A percentile compares a stretch with the other conserved stretches of the same genome.
Evolutionary conservation across 768 basidiomycete species (phyloP).

Genomic region (Phanerodontia chrysosporium): DNA sequence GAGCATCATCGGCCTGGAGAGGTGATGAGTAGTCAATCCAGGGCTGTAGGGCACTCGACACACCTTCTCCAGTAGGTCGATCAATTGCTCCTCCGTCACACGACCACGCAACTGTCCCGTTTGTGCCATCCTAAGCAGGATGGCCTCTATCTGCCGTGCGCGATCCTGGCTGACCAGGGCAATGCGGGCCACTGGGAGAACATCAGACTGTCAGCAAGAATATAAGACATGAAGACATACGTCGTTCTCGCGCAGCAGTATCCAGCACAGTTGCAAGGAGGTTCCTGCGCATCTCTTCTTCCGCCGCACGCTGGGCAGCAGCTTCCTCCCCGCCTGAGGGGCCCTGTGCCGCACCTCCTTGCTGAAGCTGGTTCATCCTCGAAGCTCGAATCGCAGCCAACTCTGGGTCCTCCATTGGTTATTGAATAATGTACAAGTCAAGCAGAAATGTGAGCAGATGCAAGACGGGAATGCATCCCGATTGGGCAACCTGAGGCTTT

Average conservation of each 20-base stretch:
- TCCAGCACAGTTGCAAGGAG: constrained; percentile 77
- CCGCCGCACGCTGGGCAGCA: constrained; percentile 46
- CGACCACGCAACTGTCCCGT: constrained; percentile 73
- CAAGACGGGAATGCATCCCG: background rate
- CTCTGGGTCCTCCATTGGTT: constrained; percentile 32
- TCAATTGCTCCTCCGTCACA: constrained; percentile 77
- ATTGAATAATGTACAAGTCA: background rate
- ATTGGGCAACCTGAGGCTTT: background rate
- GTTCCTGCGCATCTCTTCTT: constrained; percentile 74
- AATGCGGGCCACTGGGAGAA: constrained; percentile 82
- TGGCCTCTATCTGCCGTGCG: constrained; percentile 73
- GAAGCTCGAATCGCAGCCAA: constrained; percentile 42
- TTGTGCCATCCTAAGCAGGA: constrained; percentile 80
- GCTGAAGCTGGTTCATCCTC: constrained; percentile 37
- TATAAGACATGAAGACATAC: constrained; percentile 35
- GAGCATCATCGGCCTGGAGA: constrained; percentile 41
- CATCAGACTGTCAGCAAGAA: background rate
- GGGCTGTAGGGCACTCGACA: background rate
- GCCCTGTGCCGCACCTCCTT: constrained; percentile 5
- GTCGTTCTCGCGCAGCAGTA: constrained; percentile 71
- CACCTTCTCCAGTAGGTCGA: constrained; percentile 85
- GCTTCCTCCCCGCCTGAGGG: constrained; percentile 12
- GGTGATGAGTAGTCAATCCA: background rate
- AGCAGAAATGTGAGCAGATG: background rate
- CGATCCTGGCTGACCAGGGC: constrained; percentile 80